phyloP scores from a whole-genome alignment of 2,329 filamentous ascomycete genomes.

The Stemphylium vesicarium region DNA sequence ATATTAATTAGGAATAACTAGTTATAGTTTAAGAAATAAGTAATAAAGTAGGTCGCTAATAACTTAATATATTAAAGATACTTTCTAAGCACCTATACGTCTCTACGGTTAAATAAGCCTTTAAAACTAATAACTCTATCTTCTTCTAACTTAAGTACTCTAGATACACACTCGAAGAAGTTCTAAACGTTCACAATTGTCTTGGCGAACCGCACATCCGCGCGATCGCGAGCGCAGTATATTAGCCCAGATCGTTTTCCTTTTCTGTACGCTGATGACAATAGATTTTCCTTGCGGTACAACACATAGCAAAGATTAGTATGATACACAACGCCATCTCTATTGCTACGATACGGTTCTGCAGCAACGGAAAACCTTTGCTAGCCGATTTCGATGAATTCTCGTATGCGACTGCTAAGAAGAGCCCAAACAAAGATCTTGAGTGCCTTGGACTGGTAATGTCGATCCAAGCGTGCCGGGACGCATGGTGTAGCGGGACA shows the following conservation, averaged over 20 bases:
- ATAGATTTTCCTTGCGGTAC: conserved; percentile 2
- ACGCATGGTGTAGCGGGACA: no score
- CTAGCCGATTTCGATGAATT: not conserved
- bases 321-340: conserved; percentile 1
- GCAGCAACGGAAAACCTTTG: not conserved
- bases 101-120: not conserved
- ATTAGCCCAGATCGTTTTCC: not conserved
- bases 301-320: not conserved
- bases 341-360: not conserved
- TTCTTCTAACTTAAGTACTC: conserved; percentile 1
- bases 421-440: not conserved
- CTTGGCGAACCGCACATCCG: not conserved
- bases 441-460: not conserved
- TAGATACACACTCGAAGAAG: conserved; percentile 1
- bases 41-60: not conserved
- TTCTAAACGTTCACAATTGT: not conserved
- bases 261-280: not conserved
- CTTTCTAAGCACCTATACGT: not conserved
- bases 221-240: conserved; percentile 3
- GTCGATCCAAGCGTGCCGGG: no score
- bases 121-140: not conserved
- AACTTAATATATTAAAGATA: not conserved
- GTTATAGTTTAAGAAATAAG: not conserved
- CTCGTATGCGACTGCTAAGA: not conserved
- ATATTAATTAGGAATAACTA: not conserved